These are phyloP conservation scores for Boletus rufocinnamomeus DNA, from an alignment of 768 basidiomycete genomes.

Conservation along the genomic window DNA sequence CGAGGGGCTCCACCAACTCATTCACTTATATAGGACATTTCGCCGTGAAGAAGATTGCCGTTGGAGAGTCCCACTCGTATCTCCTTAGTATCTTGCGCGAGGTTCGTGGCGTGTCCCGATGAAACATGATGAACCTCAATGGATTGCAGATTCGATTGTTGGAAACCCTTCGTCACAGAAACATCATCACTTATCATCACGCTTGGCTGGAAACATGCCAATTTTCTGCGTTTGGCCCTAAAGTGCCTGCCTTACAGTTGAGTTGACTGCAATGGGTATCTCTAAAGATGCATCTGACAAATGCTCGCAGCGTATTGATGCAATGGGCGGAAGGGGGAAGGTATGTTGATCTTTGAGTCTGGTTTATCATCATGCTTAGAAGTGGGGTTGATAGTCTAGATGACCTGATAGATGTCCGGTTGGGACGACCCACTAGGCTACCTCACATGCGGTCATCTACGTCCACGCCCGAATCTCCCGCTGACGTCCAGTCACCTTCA, in stretches of 20 bases:
- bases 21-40: conserved; percentile 59
- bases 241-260: conserved; percentile 85
- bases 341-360: conserved; percentile 28
- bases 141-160: conserved; percentile 69
- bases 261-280: conserved; percentile 27
- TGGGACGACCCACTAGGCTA: conserved; percentile 54
- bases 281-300: neutral
- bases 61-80: conserved; percentile 87
- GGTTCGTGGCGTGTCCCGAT: conserved; percentile 35
- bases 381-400: conserved; percentile 53
- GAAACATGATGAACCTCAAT: neutral
- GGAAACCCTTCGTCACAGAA: conserved; percentile 85
- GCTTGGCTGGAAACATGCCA: conserved; percentile 87
- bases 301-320: conserved; percentile 69
- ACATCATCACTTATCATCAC: conserved; percentile 95
- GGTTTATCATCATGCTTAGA: neutral
- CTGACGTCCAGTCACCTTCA: conserved; percentile 55
- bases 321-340: conserved; percentile 92
- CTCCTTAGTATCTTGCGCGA: conserved; percentile 81
- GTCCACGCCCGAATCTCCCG: conserved; percentile 25
- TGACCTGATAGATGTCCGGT: conserved; percentile 80
- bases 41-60: conserved; percentile 96
- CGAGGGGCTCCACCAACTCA: conserved; percentile 4
- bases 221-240: conserved; percentile 88
- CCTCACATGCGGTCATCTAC: conserved; percentile 44